These are phyloP conservation scores for Dryas integrifolia DNA, from an alignment of 331 rosid genomes.

Conservation along the genomic window DNA sequence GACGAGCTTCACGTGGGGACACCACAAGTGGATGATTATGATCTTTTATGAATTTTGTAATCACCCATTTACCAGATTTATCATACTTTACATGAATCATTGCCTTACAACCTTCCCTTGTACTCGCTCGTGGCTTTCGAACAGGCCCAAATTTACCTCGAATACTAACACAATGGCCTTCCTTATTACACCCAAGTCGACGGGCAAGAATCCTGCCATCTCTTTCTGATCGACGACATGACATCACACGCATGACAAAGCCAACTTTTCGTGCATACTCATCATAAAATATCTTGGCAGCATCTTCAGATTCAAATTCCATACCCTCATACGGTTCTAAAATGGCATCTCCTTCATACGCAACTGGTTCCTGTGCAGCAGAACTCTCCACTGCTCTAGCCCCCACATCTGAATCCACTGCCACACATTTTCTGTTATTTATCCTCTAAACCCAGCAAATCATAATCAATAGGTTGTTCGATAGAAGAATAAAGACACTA, in stretches of 20 bases:
- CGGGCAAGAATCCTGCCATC: constrained; percentile 95
- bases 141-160: constrained; percentile 72
- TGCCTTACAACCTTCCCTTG: constrained; percentile 96
- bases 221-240: constrained; percentile 92
- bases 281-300: constrained; percentile 89
- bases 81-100: constrained; percentile 91
- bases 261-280: constrained; percentile 79
- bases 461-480: neutral
- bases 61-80: constrained; percentile 85
- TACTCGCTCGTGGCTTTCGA: constrained; percentile 78
- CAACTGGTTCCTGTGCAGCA: constrained; percentile 35
- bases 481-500: neutral
- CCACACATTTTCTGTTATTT: constrained; percentile 29
- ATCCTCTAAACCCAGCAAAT: constrained; percentile 19
- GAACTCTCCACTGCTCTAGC: constrained; percentile 47
- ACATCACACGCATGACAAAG: constrained; percentile 96
- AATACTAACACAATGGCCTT: constrained; percentile 77
- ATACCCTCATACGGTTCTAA: constrained; percentile 79
- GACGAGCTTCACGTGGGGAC: constrained; percentile 95
- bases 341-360: constrained; percentile 44
- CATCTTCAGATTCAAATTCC: constrained; percentile 94
- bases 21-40: constrained; percentile 85
- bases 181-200: constrained; percentile 91
- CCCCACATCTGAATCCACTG: constrained; percentile 67
- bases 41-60: constrained; percentile 84